phyloP scores from a whole-genome alignment of 164 flowering plant genomes.

The Stephania japonica region DNA sequence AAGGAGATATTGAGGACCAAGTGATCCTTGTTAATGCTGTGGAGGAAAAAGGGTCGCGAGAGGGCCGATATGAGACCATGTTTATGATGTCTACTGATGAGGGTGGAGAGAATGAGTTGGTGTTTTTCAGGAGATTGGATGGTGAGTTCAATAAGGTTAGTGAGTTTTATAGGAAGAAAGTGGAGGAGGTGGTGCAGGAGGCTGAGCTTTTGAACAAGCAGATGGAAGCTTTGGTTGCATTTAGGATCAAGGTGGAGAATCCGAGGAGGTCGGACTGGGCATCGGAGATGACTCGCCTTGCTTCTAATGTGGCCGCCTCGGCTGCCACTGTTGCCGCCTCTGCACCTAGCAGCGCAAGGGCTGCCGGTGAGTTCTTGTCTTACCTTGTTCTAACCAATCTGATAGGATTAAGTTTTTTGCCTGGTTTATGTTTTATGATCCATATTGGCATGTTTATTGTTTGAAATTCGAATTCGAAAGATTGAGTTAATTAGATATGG shows the following conservation, averaged over 20 bases:
- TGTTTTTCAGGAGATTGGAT: conserved; percentile 54
- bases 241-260: conserved; percentile 49
- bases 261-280: conserved; percentile 20
- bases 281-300: conserved; percentile 20
- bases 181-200: conserved; percentile 43
- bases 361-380: neutral
- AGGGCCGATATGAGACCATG: conserved; percentile 33
- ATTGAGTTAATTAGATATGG: no score
- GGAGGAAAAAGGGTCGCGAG: neutral
- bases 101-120: conserved; percentile 50
- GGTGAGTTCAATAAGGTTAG: conserved; percentile 66
- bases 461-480: no score
- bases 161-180: conserved; percentile 45
- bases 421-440: no score
- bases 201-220: conserved; percentile 52
- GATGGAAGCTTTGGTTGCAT: conserved; percentile 60
- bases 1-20: conserved; percentile 13
- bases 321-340: conserved; percentile 6
- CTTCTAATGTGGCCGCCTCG: conserved; percentile 19
- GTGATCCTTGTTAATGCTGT: conserved; percentile 16
- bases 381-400: neutral
- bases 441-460: no score
- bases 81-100: conserved; percentile 41
- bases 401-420: no score
- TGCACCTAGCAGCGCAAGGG: neutral